Conservation (phyloP, 352 stramenopile genomes). For the Peronospora destructor region DNA sequence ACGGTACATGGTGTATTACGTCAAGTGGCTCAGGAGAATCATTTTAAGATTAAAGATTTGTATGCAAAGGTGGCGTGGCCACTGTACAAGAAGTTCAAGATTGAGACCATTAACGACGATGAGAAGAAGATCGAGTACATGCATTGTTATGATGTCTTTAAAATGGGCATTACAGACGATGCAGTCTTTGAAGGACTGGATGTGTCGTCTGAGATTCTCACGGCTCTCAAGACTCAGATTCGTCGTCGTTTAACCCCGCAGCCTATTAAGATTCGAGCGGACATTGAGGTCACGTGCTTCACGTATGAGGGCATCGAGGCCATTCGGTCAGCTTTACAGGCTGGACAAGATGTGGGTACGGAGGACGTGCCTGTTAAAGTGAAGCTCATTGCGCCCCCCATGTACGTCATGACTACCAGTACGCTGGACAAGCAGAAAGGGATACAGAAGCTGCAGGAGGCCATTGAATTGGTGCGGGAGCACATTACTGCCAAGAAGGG, state of each 20-base stretch:
- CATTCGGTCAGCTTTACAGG: conserved; percentile 94
- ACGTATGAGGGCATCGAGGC: conserved; percentile 99
- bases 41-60: conserved; percentile 69
- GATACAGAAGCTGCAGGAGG: conserved; percentile 93
- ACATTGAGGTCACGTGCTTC: conserved; percentile 99
- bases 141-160: conserved; percentile 99
- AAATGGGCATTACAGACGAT: conserved; percentile 92
- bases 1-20: conserved; percentile 94
- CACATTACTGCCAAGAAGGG: conserved; percentile 94
- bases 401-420: conserved; percentile 99
- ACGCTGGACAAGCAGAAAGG: conserved; percentile 97
- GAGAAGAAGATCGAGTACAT: conserved; percentile 90
- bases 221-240: conserved; percentile 95
- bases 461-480: conserved; percentile 92
- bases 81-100: conserved; percentile 96
- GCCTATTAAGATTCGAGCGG: conserved; percentile 98
- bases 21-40: conserved; percentile 78
- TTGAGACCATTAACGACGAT: conserved; percentile 68
- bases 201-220: conserved; percentile 77
- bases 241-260: conserved; percentile 94
- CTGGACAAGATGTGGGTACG: conserved; percentile 73
- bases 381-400: conserved; percentile 97
- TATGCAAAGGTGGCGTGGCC: conserved; percentile 95
- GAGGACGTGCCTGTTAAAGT: conserved; percentile 95
- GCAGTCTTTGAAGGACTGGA: conserved; percentile 87